Conservation (phyloP, 768 basidiomycete genomes). For the Cyclocybe cylindracea region DNA sequence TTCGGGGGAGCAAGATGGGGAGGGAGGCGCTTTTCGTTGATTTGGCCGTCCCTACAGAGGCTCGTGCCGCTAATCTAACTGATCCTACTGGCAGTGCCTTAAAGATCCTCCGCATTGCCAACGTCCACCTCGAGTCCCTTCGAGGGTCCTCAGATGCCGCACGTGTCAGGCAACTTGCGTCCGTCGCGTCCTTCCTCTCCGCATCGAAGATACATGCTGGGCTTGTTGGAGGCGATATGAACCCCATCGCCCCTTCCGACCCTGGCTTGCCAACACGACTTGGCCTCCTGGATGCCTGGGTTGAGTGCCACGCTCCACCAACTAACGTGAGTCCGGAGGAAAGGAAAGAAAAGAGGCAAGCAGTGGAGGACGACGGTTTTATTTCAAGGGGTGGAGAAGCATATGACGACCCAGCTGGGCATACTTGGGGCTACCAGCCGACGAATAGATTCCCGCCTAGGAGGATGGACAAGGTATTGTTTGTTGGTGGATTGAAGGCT, state of each 20-base stretch:
- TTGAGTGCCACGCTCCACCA: neutral
- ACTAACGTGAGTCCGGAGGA: neutral
- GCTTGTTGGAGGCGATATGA: constrained; percentile 19
- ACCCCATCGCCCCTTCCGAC: constrained; percentile 17
- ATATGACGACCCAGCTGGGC: neutral
- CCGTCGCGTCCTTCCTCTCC: constrained; percentile 3
- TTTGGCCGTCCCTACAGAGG: neutral
- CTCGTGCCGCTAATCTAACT: neutral
- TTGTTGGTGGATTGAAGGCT: constrained; percentile 1
- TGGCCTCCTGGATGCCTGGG: constrained; percentile 16
- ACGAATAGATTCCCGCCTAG: constrained; percentile 1
- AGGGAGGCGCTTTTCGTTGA: constrained; percentile 14
- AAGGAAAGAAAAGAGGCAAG: neutral
- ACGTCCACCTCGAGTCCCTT: constrained; percentile 18
- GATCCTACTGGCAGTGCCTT: neutral
- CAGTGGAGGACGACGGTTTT: no score
- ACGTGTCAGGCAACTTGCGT: constrained; percentile 9
- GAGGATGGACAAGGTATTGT: constrained; percentile 19
- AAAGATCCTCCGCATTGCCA: constrained; percentile 8
- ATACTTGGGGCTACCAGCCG: constrained; percentile 20
- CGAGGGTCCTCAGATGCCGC: constrained; percentile 4
- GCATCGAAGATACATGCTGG: constrained; percentile 9
- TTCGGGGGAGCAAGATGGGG: constrained; percentile 9
- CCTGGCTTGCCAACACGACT: constrained; percentile 2
- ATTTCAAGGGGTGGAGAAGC: neutral